Conservation (phyloP, 2,329 filamentous ascomycete genomes). For the Coniella vitis region DNA sequence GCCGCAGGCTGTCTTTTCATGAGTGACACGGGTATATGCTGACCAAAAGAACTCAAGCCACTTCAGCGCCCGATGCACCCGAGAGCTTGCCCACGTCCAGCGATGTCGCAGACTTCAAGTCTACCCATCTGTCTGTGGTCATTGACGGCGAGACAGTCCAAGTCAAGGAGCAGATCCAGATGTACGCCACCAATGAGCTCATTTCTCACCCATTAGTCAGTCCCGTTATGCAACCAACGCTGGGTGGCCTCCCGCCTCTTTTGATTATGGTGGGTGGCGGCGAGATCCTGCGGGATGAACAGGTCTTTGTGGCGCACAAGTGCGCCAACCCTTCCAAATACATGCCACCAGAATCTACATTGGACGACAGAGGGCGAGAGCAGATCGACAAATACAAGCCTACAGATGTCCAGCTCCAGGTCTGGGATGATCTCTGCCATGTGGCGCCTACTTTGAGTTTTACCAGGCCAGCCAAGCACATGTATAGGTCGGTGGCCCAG, state of each 20-base stretch:
- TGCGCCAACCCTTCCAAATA: constrained; percentile 78
- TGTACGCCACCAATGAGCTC: constrained; percentile 77
- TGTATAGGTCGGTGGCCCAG: constrained; percentile 88
- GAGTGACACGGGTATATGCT: constrained; percentile 19
- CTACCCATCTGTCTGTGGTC: constrained; percentile 49
- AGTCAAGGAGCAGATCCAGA: constrained; percentile 87
- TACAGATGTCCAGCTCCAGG: constrained; percentile 87
- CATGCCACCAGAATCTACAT: constrained; percentile 55
- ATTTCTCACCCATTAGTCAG: constrained; percentile 85
- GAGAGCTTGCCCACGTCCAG: constrained; percentile 7
- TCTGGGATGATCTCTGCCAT: constrained; percentile 94
- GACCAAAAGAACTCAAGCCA: constrained; percentile 22
- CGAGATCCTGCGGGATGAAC: constrained; percentile 86
- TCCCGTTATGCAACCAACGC: constrained; percentile 76
- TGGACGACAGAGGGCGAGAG: constrained; percentile 56
- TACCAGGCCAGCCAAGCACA: constrained; percentile 90
- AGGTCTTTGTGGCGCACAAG: constrained; percentile 92
- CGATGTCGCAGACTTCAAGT: constrained; percentile 19
- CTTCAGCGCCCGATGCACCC: constrained; percentile 4
- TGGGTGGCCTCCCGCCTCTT: constrained; percentile 84
- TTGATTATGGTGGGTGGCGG: constrained; percentile 82
- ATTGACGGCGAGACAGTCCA: constrained; percentile 65
- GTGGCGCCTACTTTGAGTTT: constrained; percentile 91
- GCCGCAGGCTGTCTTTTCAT: not conserved
- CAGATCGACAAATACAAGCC: constrained; percentile 63